Evolutionary conservation across 306 rosid genomes (phyloP).

Genomic region (Acacia confusa): DNA sequence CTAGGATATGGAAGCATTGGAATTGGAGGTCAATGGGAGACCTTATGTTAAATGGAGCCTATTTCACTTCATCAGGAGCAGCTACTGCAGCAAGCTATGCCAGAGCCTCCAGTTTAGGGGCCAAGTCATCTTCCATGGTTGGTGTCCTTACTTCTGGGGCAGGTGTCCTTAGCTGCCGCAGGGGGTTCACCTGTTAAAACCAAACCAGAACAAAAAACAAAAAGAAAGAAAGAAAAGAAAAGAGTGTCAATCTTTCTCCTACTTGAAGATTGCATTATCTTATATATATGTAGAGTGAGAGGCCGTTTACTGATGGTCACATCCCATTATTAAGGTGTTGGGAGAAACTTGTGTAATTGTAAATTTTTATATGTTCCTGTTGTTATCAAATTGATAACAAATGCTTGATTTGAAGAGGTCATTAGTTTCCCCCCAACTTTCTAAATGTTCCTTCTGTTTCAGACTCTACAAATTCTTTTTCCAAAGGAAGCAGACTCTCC

Average conservation of each 20-base stretch:
- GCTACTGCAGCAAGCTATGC: constrained; percentile 83
- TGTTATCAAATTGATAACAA: constrained; percentile 49
- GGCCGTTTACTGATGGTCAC: constrained; percentile 38
- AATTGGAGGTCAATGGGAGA: constrained; percentile 99
- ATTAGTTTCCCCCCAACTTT: not conserved
- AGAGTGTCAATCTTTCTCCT: constrained; percentile 55
- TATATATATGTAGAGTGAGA: constrained; percentile 48
- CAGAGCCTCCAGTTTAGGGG: constrained; percentile 97
- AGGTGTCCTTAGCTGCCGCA: constrained; percentile 75
- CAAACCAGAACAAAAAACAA: constrained; percentile 38
- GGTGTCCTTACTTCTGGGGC: constrained; percentile 69
- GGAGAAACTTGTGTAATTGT: constrained; percentile 42
- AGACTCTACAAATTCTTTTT: constrained; percentile 29
- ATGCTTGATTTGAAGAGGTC: constrained; percentile 28
- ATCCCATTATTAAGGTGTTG: constrained; percentile 47
- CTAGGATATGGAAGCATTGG: constrained; percentile 66
- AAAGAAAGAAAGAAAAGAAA: constrained; percentile 36
- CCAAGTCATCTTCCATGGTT: constrained; percentile 91
- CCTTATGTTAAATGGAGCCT: constrained; percentile 95
- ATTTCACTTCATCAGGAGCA: constrained; percentile 79
- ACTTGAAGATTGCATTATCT: constrained; percentile 47
- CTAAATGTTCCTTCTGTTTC: not conserved
- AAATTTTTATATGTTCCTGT: constrained; percentile 47
- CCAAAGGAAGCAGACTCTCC: constrained; percentile 20
- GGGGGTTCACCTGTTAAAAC: constrained; percentile 66